Evolutionary conservation across 306 rosid species (phyloP), one percentile per base, ranked within the genome.

Genomic region (Fragaria ananassa): DNA sequence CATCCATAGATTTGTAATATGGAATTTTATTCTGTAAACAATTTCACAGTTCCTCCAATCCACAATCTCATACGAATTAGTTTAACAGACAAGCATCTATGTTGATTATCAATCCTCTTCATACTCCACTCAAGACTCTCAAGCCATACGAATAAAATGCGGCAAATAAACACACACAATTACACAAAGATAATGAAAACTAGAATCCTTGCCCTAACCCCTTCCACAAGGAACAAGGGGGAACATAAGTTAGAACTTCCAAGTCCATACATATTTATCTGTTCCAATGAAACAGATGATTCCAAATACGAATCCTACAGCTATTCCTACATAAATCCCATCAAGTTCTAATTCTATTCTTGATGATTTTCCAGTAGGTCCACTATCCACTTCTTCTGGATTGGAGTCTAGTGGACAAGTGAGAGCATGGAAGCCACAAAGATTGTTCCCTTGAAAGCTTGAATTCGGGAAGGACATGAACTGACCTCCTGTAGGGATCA

Each of bases 381-480:
- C 39, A 14, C 46, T 42, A 50, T 4, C 56, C 56, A 50, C 56
- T 50, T 23, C 25, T 9, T 50, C n/a, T 50, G 10, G 63, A 1
- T 31, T 54, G 10, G 13, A n/a, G 25, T 29, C n/a, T 62, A n/a
- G 5, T 21, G 44, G 21, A 50, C 66, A 76, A 15, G 72, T 35
- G 2, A 4, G 13, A 51, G 4, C 68, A 6, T 23, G 58, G 7
- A 11, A 56, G 15, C 75, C 73, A 29, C 76, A 75, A 5, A 69
- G 57, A 45, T 47, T 41, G 25, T 75, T 83, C 60, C 86, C 86
- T 51, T 66, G 74, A 13, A 50, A 17, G 68, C 86, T 79, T 70
- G 81, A 18, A 60, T 57, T 44, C 0, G 65, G 71, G 25, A 83
- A 83, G 46, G 67, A 75, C 47, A 31, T 42, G 45, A 83, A 75